A percentile compares a stretch with the other conserved stretches of the same genome.
Evolutionary conservation across 2,329 filamentous ascomycete species (phyloP).

Genomic region (Aspergillus viridinutans): DNA sequence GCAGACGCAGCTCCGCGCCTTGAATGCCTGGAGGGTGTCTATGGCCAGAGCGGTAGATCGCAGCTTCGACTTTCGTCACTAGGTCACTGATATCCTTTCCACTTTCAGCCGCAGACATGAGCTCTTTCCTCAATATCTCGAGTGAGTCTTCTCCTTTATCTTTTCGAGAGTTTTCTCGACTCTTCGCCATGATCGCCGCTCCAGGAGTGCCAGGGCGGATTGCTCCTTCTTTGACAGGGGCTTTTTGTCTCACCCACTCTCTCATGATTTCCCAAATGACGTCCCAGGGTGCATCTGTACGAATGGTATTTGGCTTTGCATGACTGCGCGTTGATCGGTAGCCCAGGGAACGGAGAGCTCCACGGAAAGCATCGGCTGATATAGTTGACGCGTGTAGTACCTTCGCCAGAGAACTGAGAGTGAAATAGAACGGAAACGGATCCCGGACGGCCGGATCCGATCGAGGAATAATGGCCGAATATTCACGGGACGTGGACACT

Average conservation of each 20-base stretch:
- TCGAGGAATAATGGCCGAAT: slow-evolving; percentile 39
- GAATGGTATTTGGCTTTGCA: slow-evolving; percentile 82
- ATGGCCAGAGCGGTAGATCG: slow-evolving; percentile 36
- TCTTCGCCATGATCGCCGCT: slow-evolving; percentile 60
- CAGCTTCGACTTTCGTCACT: slow-evolving; percentile 41
- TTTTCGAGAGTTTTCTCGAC: slow-evolving; percentile 28
- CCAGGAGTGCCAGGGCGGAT: slow-evolving; percentile 68
- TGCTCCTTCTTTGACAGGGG: slow-evolving; percentile 68
- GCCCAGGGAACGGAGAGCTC: slow-evolving; percentile 74
- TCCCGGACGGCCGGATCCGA: slow-evolving; percentile 63
- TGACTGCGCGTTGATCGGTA: slow-evolving; percentile 84
- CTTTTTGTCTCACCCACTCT: slow-evolving; percentile 80
- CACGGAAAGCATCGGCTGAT: slow-evolving; percentile 71
- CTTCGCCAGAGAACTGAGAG: slow-evolving; percentile 68
- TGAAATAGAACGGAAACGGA: slow-evolving; percentile 79
- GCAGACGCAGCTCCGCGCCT: not conserved
- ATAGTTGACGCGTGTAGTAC: slow-evolving; percentile 76
- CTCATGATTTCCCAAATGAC: slow-evolving; percentile 91
- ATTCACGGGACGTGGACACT: slow-evolving; percentile 14
- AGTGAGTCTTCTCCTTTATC: slow-evolving; percentile 32
- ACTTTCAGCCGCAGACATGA: slow-evolving; percentile 30
- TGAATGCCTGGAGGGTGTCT: slow-evolving; percentile 15
- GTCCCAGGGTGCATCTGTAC: slow-evolving; percentile 87
- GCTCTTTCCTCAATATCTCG: slow-evolving; percentile 32
- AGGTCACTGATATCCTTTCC: slow-evolving; percentile 36